Evolutionary conservation across 2,329 filamentous ascomycete species (phyloP), one percentile per base, ranked within the genome.

Genomic region (Sclerotinia borealis): DNA sequence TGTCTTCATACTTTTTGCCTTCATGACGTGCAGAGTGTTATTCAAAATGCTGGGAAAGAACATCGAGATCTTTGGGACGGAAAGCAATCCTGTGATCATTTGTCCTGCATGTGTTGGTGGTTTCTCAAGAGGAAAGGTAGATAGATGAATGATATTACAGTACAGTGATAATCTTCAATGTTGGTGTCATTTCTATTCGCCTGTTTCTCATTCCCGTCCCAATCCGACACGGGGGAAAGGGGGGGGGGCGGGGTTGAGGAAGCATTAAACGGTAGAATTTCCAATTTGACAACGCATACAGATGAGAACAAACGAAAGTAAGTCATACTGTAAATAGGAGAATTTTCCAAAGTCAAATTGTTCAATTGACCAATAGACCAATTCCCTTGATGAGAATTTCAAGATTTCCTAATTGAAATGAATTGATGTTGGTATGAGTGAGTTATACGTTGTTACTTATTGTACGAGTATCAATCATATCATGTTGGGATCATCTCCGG

Each of bases 251-350:
- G 59, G 17, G 39, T 15, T 22, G 29, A 7, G 19, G 48, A 31
- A n/a, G 41, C 29, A 37, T 34, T 19, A 27, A 29, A 37, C 39
- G 51, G 41, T 39, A 41, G 60, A 62, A 62, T 47, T 47, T 50
- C 19, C 43, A n/a, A n/a, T 49, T 47, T 62, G 60, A 62, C 60
- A 62, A 62, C 60, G 60, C 60, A 62, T 62, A 27, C 50, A 58
- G 60, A 58, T 47, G 43, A 39, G 19, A 43, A 41, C n/a, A 36
- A 39, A 43, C 39, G 37, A 51, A 43, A 31, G 36, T 11, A 51
- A 43, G 27, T 27, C 52, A 31, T 55, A n/a, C 37, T 41, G 48
- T 11, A 50, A 50, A 29, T 8, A 50, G 48, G 19, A 34, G 48
- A 22, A 22, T 50, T 34, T 34, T 4, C 17, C 17, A 50, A 50